Evolutionary conservation across 345 rosid species (phyloP).

Genomic region (Ricinus communis): DNA sequence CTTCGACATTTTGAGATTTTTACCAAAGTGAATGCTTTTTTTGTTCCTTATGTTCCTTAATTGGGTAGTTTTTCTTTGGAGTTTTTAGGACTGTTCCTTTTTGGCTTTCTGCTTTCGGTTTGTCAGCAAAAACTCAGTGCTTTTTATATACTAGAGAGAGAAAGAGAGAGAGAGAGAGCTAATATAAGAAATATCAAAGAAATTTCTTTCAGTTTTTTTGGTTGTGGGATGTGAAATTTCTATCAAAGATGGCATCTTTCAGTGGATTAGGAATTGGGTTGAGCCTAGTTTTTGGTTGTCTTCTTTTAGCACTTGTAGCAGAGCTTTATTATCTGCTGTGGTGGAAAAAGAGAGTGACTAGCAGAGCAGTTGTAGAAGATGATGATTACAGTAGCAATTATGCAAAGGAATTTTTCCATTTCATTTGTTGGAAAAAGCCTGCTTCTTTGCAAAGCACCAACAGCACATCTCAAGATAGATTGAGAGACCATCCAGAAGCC

Average conservation of each 20-base stretch:
- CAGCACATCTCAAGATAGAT: conserved; percentile 19
- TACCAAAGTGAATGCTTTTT: too few relatives aligned
- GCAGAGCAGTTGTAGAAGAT: conserved; percentile 36
- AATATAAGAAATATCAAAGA: background rate
- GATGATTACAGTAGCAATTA: conserved; percentile 42
- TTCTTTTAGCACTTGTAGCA: conserved; percentile 65
- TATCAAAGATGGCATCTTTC: conserved; percentile 50
- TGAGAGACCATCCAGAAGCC: conserved; percentile 22
- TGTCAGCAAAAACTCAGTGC: too few relatives aligned
- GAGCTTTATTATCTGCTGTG: conserved; percentile 75
- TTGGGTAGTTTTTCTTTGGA: background rate
- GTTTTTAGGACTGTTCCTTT: background rate
- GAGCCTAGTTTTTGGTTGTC: conserved; percentile 66
- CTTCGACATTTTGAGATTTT: conserved; percentile 30
- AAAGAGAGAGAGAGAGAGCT: too few relatives aligned
- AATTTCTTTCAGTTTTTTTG: background rate
- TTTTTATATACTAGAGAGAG: too few relatives aligned
- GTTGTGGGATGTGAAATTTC: conserved; percentile 47
- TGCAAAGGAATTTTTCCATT: conserved; percentile 59
- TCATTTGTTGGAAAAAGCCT: conserved; percentile 60
- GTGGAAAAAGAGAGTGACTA: conserved; percentile 69
- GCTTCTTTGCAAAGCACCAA: conserved; percentile 30
- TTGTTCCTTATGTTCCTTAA: background rate
- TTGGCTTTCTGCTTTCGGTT: too few relatives aligned
- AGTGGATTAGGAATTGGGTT: conserved; percentile 74